Evolutionary conservation across 164 flowering plant species (phyloP).

Genomic region (Malania oleifera): DNA sequence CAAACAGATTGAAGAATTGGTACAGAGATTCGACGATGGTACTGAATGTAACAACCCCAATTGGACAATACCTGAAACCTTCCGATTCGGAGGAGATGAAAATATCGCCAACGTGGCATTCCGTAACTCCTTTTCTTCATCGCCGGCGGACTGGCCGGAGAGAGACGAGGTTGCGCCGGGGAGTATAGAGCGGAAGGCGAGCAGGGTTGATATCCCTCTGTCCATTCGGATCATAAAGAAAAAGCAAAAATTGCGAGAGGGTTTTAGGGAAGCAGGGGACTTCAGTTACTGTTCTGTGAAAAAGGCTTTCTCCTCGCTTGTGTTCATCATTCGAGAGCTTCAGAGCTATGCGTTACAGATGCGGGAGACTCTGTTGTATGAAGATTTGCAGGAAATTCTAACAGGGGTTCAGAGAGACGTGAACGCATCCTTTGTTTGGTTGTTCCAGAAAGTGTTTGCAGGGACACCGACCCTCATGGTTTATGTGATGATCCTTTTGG

Average conservation of each 20-base stretch:
- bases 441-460: slow-evolving; percentile 25
- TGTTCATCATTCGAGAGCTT: slow-evolving; percentile 21
- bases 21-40: background rate
- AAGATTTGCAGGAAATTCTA: slow-evolving; percentile 14
- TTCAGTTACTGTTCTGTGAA: slow-evolving; percentile 18
- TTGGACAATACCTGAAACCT: background rate
- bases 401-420: slow-evolving; percentile 16
- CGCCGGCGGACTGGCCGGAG: slow-evolving; percentile 26
- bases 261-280: slow-evolving; percentile 12
- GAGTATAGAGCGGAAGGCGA: slow-evolving; percentile 20
- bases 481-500: slow-evolving; percentile 24
- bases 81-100: background rate
- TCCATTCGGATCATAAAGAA: slow-evolving; percentile 25
- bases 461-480: slow-evolving; percentile 27
- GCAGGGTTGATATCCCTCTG: slow-evolving; percentile 17
- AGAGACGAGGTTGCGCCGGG: slow-evolving; percentile 13
- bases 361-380: slow-evolving; percentile 13
- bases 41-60: background rate
- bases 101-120: background rate
- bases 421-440: slow-evolving; percentile 23
- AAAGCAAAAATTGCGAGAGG: slow-evolving; percentile 19
- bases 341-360: slow-evolving; percentile 15
- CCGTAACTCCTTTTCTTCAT: slow-evolving; percentile 3
- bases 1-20: background rate
- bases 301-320: slow-evolving; percentile 26